Base-by-base conservation (phyloP, 2,329 filamentous ascomycete genomes). In the Fusarium nematophilum region DNA sequence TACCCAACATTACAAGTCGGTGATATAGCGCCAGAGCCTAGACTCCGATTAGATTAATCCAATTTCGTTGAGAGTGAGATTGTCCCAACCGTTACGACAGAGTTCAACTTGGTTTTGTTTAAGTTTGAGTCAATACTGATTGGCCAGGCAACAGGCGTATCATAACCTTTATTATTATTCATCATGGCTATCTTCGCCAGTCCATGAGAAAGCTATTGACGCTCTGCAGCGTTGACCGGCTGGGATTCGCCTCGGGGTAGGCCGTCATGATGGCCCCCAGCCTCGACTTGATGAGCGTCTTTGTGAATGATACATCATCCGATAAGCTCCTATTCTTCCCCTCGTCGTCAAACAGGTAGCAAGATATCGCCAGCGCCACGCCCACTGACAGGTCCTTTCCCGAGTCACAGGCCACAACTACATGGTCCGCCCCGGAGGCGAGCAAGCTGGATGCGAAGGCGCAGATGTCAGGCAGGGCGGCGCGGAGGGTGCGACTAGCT, bases 171-270 rank as follows among this genome's bases (percentile, higher is more conserved):
- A n/a, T 18, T 55, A 14, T 25, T 29, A 4, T 15, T n/a, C 6
- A 25, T 7, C 3, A 6, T 8, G 1, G 9, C 9, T 6, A 14
- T 72, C 54, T 75, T 38, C 71, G 70, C 74, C 77, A 80, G 52
- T 83, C 83, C 87, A 98, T 94, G 45, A 98, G 77, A 69, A 92
- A 96, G 50, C 91, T 91, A 75, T 98, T 97, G 5, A 98, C 90
- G 65, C 92, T 94, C 75, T 97, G 93, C 30, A 98, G 78, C 0
- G 93, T 97, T 17, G 91, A 84, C 29, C 95, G 83, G 59, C 89
- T 93, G 0, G 94, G 93, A 71, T 96, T 96, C 3, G 89, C 90
- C 64, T 90, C 87, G 1, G 93, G 90, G 71, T 90, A 89, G 0
- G 86, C 86, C 5, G 88, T 89, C 74, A 94, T 91, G 66, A 98